Percentiles rank a stretch among this genome's conserved stretches.
Evolutionary conservation across 257 asterid genomes (phyloP).

Genomic region (Solanum virginianum): DNA sequence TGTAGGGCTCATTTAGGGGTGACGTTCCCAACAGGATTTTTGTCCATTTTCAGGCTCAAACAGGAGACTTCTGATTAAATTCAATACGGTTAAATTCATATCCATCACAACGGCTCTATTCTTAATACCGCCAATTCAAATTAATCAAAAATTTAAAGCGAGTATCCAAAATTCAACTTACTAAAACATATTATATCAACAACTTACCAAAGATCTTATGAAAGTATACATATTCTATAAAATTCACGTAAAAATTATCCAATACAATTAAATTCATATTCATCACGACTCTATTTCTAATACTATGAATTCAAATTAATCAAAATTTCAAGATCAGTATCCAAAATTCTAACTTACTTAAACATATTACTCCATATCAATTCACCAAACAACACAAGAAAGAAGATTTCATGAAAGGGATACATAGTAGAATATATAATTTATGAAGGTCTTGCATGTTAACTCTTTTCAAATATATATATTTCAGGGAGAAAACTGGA

Average conservation of each 20-base stretch:
- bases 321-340: background rate
- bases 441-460: background rate
- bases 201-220: too few relatives aligned
- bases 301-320: rapidly evolving
- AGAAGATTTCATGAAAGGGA: background rate
- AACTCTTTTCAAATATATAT: background rate
- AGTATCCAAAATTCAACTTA: too few relatives aligned
- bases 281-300: too few relatives aligned
- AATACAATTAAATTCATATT: background rate
- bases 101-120: too few relatives aligned
- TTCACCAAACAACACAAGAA: background rate
- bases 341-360: background rate
- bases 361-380: background rate
- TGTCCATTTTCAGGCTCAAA: too few relatives aligned
- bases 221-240: too few relatives aligned
- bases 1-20: too few relatives aligned
- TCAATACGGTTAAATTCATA: background rate
- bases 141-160: too few relatives aligned
- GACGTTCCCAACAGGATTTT: too few relatives aligned
- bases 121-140: too few relatives aligned
- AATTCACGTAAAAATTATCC: background rate
- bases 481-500: background rate
- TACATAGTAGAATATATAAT: background rate
- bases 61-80: too few relatives aligned
- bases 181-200: too few relatives aligned